Conservation (phyloP, 257 asterid genomes). For the Striga asiatica region DNA sequence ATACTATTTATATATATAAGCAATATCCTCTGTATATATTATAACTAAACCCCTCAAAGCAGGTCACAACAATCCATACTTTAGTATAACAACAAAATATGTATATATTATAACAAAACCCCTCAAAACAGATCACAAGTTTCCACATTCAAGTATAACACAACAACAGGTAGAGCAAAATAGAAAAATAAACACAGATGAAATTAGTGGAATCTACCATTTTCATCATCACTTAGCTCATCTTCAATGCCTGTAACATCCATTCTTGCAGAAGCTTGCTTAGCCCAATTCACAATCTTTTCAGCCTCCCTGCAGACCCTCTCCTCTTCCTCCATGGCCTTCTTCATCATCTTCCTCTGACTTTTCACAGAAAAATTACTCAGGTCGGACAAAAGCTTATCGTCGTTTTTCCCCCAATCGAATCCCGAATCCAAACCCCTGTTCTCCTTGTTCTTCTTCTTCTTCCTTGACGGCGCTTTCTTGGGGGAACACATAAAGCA, state of each 20-base stretch:
- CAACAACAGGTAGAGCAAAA: neutral
- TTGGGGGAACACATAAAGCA: conserved; percentile 81
- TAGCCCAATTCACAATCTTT: conserved; percentile 82
- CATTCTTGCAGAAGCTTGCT: conserved; percentile 76
- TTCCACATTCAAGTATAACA: neutral
- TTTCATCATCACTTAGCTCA: conserved; percentile 39
- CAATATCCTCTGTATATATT: neutral
- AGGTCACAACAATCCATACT: conserved; percentile 5
- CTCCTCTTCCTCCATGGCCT: conserved; percentile 68
- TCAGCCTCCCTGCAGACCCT: conserved; percentile 71
- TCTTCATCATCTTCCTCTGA: conserved; percentile 43
- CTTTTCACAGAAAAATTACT: conserved; percentile 33
- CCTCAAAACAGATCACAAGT: conserved; percentile 3
- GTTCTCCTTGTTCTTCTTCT: conserved; percentile 37
- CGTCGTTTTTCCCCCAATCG: conserved; percentile 41
- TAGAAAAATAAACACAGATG: neutral
- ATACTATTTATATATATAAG: neutral
- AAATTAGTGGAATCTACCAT: conserved; percentile 20
- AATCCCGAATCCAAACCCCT: conserved; percentile 23
- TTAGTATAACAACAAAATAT: too few relatives aligned
- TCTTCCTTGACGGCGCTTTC: conserved; percentile 26
- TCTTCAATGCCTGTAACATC: conserved; percentile 43
- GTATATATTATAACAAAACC: neutral
- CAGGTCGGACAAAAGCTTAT: conserved; percentile 40
- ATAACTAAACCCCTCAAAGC: neutral